phyloP scores from a whole-genome alignment of 352 stramenopile genomes.

The Phytophthora cajani region DNA sequence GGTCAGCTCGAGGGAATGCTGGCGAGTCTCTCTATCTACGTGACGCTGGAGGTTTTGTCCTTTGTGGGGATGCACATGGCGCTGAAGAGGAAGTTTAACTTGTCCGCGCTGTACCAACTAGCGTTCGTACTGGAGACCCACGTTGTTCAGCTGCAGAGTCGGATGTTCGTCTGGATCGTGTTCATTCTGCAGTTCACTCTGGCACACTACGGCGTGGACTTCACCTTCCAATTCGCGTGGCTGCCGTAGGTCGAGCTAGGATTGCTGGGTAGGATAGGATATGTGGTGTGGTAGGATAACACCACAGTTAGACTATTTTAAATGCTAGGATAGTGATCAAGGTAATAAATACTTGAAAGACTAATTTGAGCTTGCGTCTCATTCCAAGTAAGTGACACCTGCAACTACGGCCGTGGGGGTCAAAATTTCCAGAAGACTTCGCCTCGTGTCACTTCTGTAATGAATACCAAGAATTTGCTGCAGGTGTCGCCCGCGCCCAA shows the following conservation, averaged over 20 bases:
- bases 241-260: background rate
- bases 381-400: background rate
- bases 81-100: constrained; percentile 20
- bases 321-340: background rate
- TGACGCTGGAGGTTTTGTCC: constrained; percentile 15
- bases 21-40: constrained; percentile 21
- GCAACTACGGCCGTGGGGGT: no score
- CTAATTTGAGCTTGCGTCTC: background rate
- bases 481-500: constrained; percentile 5
- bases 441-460: background rate
- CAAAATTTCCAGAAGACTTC: background rate
- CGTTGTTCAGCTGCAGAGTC: constrained; percentile 23
- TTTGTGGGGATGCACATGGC: constrained; percentile 25
- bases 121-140: constrained; percentile 38
- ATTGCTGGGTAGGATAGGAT: no score
- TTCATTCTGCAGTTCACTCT: constrained; percentile 34
- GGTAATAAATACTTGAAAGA: background rate
- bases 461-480: constrained; percentile 2
- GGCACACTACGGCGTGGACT: constrained; percentile 26
- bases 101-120: constrained; percentile 31
- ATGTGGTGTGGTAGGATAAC: no score
- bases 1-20: constrained; percentile 18
- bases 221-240: constrained; percentile 26
- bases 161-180: constrained; percentile 34
- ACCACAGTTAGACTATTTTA: no score